These are phyloP conservation scores for Cyclotella baltica DNA, from an alignment of 108 stramenopile species.

Conservation along the genomic window DNA sequence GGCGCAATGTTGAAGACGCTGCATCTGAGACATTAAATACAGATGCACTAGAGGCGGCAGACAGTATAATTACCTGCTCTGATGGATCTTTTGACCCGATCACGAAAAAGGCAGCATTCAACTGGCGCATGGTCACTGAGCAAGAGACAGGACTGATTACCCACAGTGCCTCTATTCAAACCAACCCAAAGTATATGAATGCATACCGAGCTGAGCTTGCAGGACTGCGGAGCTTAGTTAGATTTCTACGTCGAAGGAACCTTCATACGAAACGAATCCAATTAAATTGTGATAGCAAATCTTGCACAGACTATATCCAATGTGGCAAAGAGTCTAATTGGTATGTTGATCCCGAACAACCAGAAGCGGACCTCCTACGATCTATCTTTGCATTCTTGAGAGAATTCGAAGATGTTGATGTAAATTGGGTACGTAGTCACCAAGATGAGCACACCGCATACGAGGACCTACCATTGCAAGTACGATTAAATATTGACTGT, in stretches of 20 bases:
- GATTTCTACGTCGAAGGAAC: neutral
- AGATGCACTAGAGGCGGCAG: neutral
- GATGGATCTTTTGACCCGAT: neutral
- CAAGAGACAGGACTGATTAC: neutral
- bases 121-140: neutral
- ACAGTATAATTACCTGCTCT: neutral
- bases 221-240: neutral
- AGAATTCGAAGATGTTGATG: too few species aligned
- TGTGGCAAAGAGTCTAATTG: too few species aligned
- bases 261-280: neutral
- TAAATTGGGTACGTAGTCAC: too few species aligned
- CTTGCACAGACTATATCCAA: too few species aligned
- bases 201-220: neutral
- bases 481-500: too few species aligned
- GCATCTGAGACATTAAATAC: neutral
- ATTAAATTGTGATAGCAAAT: neutral
- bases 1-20: too few species aligned
- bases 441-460: too few species aligned
- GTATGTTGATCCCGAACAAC: too few species aligned
- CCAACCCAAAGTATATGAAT: neutral
- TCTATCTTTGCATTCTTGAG: too few species aligned
- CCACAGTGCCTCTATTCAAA: neutral
- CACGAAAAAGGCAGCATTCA: neutral
- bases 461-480: too few species aligned
- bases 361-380: too few species aligned